phyloP scores from a whole-genome alignment of 2,329 filamentous ascomycete genomes.

The Thielaviopsis euricoi region DNA sequence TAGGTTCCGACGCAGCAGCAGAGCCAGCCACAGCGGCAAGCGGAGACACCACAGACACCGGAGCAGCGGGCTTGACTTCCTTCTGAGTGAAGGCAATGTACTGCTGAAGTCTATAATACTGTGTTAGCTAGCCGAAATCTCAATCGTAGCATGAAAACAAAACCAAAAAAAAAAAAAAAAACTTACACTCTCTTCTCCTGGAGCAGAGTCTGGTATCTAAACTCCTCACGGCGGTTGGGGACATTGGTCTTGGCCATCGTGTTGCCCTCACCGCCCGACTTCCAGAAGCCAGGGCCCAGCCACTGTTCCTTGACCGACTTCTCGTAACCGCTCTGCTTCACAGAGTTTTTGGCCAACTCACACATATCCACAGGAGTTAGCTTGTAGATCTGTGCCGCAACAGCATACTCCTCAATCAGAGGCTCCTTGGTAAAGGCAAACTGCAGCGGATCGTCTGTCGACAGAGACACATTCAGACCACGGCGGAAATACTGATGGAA shows the following conservation, averaged over 20 bases:
- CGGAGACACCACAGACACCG: neutral
- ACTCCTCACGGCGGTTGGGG: constrained; percentile 79
- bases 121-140: neutral
- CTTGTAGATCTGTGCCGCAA: constrained; percentile 97
- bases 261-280: constrained; percentile 71
- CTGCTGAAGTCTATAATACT: constrained; percentile 8
- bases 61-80: neutral
- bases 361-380: constrained; percentile 96
- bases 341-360: constrained; percentile 89
- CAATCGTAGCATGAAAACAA: too few relatives aligned
- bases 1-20: constrained; percentile 33
- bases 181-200: constrained; percentile 75
- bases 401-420: constrained; percentile 92
- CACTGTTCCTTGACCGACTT: constrained; percentile 76
- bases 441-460: constrained; percentile 90
- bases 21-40: neutral
- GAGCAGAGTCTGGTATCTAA: constrained; percentile 68
- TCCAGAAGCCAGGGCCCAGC: constrained; percentile 64
- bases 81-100: constrained; percentile 11
- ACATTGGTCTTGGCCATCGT: constrained; percentile 94
- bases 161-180: neutral
- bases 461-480: constrained; percentile 87
- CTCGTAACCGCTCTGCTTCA: constrained; percentile 89
- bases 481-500: constrained; percentile 92
- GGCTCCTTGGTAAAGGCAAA: constrained; percentile 98